These are phyloP conservation scores for Schizochytrium sp. DNA, from an alignment of 108 stramenopile species.

Conservation along the genomic window DNA sequence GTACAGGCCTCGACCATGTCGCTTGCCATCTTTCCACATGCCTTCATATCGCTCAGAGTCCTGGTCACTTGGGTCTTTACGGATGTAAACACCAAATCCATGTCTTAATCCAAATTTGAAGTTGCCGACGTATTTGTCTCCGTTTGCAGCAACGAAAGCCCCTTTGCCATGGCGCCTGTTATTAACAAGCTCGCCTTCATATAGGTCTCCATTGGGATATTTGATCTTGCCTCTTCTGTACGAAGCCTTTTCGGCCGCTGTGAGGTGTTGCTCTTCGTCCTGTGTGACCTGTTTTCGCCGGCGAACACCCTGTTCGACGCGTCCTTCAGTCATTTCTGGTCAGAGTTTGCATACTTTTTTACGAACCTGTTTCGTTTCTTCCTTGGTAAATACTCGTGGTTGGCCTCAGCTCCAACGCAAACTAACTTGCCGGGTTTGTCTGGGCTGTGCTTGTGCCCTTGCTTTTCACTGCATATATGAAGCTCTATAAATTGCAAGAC, in stretches of 20 bases:
- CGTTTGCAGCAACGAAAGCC: background rate
- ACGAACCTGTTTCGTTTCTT: no score
- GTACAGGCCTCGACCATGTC: slow-evolving; percentile 1
- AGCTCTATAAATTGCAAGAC: no score
- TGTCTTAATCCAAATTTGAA: background rate
- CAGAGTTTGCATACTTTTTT: no score
- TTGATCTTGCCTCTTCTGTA: slow-evolving; percentile 33
- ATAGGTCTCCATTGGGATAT: slow-evolving; percentile 41
- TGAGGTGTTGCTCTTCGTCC: no score
- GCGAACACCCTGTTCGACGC: no score
- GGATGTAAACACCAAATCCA: slow-evolving; percentile 27
- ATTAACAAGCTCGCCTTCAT: slow-evolving; percentile 17
- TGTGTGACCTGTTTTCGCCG: no score
- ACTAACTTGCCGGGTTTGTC: no score
- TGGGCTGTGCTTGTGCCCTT: no score
- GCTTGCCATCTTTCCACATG: background rate
- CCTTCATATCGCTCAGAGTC: slow-evolving; percentile 13
- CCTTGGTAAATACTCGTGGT: no score
- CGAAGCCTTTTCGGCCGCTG: background rate
- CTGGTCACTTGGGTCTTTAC: background rate
- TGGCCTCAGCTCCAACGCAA: no score
- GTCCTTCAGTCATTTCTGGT: no score
- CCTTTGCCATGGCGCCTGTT: slow-evolving; percentile 55
- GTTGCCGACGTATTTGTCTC: slow-evolving; percentile 7
- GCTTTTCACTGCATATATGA: no score